These are phyloP conservation scores for Cucurbita pepo DNA, from an alignment of 306 rosid species.

Conservation along the genomic window DNA sequence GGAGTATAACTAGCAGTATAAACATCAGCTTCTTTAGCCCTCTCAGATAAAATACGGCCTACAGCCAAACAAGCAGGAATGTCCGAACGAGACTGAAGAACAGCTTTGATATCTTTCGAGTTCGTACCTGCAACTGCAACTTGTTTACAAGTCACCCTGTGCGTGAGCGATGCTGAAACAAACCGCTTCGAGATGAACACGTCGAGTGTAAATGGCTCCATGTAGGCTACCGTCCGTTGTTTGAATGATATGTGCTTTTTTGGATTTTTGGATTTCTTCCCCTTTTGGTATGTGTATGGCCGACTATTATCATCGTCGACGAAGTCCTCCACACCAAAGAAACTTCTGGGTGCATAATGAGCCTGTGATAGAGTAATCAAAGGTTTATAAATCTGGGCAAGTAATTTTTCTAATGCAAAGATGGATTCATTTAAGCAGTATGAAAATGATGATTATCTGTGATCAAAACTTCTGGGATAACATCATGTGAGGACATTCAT, in stretches of 20 bases:
- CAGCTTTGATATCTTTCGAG: constrained; percentile 90
- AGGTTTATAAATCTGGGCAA: background rate
- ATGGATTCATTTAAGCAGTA: background rate
- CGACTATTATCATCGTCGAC: constrained; percentile 70
- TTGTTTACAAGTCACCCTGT: constrained; percentile 78
- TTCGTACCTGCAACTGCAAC: constrained; percentile 97
- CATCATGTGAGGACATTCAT: no score
- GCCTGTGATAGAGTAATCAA: constrained; percentile 20
- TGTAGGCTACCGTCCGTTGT: constrained; percentile 75
- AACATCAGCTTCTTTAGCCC: constrained; percentile 92
- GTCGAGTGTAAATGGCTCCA: constrained; percentile 90
- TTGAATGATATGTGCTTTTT: constrained; percentile 69
- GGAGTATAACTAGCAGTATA: constrained; percentile 75
- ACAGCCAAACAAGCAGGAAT: constrained; percentile 84
- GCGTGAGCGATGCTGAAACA: constrained; percentile 85
- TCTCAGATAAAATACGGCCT: constrained; percentile 63
- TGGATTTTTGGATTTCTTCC: constrained; percentile 78
- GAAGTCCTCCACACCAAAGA: constrained; percentile 89
- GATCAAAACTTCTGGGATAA: background rate
- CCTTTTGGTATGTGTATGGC: constrained; percentile 80
- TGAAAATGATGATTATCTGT: background rate
- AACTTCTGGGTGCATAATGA: constrained; percentile 65
- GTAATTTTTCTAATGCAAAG: background rate
- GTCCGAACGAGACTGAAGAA: constrained; percentile 66
- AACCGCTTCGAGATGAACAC: constrained; percentile 89